Evolutionary conservation across 192 early-diverging fungal species (phyloP), one percentile per base, ranked within the genome.

Genomic region (Gigaspora rosea): DNA sequence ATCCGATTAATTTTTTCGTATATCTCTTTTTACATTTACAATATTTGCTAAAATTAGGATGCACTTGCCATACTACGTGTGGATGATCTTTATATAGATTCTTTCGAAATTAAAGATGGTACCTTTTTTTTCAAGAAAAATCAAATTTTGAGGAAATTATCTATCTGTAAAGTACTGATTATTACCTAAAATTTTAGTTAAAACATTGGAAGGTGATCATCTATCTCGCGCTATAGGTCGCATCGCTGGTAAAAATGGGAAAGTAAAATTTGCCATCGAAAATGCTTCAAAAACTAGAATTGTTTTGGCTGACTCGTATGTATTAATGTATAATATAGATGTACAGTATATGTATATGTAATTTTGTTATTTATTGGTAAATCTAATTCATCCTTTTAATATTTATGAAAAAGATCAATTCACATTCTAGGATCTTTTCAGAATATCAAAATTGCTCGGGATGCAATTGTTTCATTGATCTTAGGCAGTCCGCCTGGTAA

Each of bases 231-330:
- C 97, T 18, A 96, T 99, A 80, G 97, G 97, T 76, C 95, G 97
- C 79, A 95, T 99, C 86, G 96, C 96, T 27, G 97, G 97, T 58
- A 95, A 96, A 82, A 94, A 96, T 75, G 97, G 97, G 61, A 96
- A 97, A 80, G 97, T 96, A 9, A 96, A 96, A 80, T 97, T 91
- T 75, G 94, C 97, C 6, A 99, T 99, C 76, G 97, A 99, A 81
- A 99, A 99, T 81, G 91, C 95, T 10, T 94, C 93, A 61, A 94
- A 96, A 80, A 99, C 96, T 1, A 89, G 97, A 66, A 94, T 99
- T 73, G 96, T 97, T 20, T 86, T 99, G 78, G 97, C 97, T 6
- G 97, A 99, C 83, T 93, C 95, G 88, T 89, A 82, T 71, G 88
- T 86, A 11, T 4, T 68, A 32, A 35, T 41, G 41, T 41, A 41